phyloP scores from a whole-genome alignment of 305 asterid genomes.

The Plantago coronopus region DNA sequence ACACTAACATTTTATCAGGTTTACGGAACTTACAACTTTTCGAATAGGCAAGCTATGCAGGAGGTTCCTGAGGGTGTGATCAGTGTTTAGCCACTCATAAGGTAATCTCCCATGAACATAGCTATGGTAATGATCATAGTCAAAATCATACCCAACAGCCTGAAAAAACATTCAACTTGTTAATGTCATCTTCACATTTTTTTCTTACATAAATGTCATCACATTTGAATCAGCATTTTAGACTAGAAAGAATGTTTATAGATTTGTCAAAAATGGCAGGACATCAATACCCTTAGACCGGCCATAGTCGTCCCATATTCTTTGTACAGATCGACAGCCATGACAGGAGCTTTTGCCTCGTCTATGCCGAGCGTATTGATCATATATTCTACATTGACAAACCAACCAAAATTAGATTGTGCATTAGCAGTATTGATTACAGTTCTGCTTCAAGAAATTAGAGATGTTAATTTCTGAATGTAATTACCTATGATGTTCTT shows the following conservation, averaged over 20 bases:
- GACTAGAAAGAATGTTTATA: not conserved
- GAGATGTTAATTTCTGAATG: too few species aligned
- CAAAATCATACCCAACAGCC: slow-evolving; percentile 78
- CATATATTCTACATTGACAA: slow-evolving; percentile 62
- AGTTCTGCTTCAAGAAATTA: too few species aligned
- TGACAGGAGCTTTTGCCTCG: slow-evolving; percentile 52
- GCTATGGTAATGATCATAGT: slow-evolving; percentile 84
- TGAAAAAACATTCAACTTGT: slow-evolving; percentile 26
- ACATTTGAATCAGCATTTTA: not conserved
- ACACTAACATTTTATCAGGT: too few species aligned
- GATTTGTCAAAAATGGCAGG: not conserved
- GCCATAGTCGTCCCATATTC: slow-evolving; percentile 97
- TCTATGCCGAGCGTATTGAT: slow-evolving; percentile 58
- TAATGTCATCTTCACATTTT: slow-evolving; percentile 5
- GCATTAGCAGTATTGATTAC: too few species aligned
- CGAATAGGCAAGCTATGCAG: slow-evolving; percentile 67
- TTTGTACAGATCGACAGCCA: slow-evolving; percentile 69
- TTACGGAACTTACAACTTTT: slow-evolving; percentile 58
- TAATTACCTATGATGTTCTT: slow-evolving; percentile 64
- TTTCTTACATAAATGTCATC: too few species aligned
- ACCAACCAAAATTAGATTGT: too few species aligned
- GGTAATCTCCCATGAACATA: slow-evolving; percentile 87
- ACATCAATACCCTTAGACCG: slow-evolving; percentile 63
- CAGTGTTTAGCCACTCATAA: slow-evolving; percentile 67
- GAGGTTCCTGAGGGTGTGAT: slow-evolving; percentile 54